Evolutionary conservation across 768 basidiomycete genomes (phyloP).

Genomic region (Mycena rebaudengoi): DNA sequence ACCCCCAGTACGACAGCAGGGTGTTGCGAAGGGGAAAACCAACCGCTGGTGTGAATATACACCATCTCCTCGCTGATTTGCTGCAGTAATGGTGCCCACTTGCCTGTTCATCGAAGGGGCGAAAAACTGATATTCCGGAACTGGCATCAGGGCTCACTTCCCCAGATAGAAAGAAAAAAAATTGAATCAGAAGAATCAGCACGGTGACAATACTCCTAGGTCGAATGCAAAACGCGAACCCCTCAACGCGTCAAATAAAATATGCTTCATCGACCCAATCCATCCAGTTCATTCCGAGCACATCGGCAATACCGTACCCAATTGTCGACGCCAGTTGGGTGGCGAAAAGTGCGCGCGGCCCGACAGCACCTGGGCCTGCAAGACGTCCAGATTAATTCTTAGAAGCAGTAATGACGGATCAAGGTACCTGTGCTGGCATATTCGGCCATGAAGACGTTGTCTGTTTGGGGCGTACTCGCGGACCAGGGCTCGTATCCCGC

Average conservation of each 20-base stretch:
- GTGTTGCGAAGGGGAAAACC: too few species aligned
- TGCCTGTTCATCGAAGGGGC: too few species aligned
- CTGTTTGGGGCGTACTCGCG: slow-evolving; percentile 29
- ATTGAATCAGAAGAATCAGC: too few species aligned
- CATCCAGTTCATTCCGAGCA: slow-evolving; percentile 29
- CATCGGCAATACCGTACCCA: slow-evolving; percentile 29
- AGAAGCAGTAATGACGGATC: neutral
- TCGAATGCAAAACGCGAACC: neutral
- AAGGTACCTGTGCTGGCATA: slow-evolving; percentile 32
- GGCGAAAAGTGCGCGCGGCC: slow-evolving; percentile 31
- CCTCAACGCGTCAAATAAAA: neutral
- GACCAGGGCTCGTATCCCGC: slow-evolving; percentile 38
- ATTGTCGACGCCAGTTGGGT: slow-evolving; percentile 26
- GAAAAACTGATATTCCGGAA: too few species aligned
- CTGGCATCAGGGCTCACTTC: too few species aligned
- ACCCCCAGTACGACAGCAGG: too few species aligned
- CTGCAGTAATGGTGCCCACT: too few species aligned
- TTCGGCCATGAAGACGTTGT: slow-evolving; percentile 33
- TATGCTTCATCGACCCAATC: slow-evolving; percentile 29
- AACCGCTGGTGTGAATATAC: too few species aligned
- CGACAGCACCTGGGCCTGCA: slow-evolving; percentile 31
- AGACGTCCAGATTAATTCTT: neutral
- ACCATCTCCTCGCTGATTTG: too few species aligned
- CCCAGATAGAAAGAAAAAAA: too few species aligned
- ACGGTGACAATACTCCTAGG: too few species aligned